Evolutionary conservation across 2,329 filamentous ascomycete species (phyloP).

Genomic region (Penicillium occitanis): DNA sequence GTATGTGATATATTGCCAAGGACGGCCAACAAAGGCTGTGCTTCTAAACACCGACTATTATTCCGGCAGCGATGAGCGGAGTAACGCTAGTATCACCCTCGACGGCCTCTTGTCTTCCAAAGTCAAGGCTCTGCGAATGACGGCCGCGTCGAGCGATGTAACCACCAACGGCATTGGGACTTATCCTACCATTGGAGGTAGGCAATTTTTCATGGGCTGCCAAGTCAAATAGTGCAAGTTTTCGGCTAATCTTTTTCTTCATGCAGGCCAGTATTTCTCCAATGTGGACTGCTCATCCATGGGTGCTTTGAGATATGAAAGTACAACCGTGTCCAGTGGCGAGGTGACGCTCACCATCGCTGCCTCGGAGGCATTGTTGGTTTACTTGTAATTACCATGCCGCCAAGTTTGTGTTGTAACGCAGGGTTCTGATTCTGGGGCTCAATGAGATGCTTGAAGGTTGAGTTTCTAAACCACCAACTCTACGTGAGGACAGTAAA

Average conservation of each 20-base stretch:
- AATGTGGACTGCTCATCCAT: slow-evolving; percentile 7
- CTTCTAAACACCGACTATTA: slow-evolving; percentile 9
- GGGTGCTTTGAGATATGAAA: not conserved
- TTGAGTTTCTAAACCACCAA: too few species aligned
- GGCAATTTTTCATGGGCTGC: not conserved
- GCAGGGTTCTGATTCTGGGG: too few species aligned
- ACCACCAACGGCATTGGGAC: not conserved
- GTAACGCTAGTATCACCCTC: not conserved
- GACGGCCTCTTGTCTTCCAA: not conserved
- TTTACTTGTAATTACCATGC: slow-evolving; percentile 1
- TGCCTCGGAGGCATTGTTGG: slow-evolving; percentile 10
- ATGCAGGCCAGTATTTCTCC: slow-evolving; percentile 5
- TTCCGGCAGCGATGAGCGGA: not conserved
- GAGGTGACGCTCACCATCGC: not conserved
- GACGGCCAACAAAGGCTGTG: not conserved
- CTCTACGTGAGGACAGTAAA: too few species aligned
- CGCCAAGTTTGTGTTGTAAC: too few species aligned
- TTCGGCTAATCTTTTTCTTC: not conserved
- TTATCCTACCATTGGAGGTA: slow-evolving; percentile 11
- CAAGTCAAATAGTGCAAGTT: not conserved
- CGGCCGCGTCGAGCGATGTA: not conserved
- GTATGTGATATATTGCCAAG: slow-evolving; percentile 4
- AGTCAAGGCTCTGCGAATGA: slow-evolving; percentile 3
- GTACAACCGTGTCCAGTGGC: not conserved
- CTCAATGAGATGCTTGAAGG: too few species aligned